These are phyloP conservation scores for Plantago coronopus DNA, from an alignment of 305 asterid genomes.

Conservation along the genomic window DNA sequence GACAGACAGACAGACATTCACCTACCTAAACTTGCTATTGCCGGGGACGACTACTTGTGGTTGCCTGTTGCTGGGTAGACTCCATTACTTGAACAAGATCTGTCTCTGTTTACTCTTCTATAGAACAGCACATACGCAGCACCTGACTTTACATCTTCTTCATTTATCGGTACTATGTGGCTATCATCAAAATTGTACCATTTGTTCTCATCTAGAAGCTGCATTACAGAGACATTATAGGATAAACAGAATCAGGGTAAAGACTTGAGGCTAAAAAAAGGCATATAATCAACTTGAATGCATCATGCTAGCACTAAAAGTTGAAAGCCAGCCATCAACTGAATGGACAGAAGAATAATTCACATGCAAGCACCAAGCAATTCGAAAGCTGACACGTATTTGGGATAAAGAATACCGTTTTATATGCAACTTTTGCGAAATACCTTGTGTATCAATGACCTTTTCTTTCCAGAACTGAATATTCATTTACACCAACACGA, in stretches of 20 bases:
- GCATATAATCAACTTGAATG: not conserved
- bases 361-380: too few relatives aligned
- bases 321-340: too few relatives aligned
- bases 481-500: not conserved
- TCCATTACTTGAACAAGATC: constrained; percentile 54
- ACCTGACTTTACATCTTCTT: constrained; percentile 86
- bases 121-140: constrained; percentile 96
- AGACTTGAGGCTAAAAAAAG: too few relatives aligned
- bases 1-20: constrained; percentile 22
- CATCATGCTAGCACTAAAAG: too few relatives aligned
- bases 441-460: not conserved
- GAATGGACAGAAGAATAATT: too few relatives aligned
- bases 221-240: constrained; percentile 24
- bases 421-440: constrained; percentile 5
- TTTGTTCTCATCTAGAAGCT: constrained; percentile 88
- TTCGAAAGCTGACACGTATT: too few relatives aligned
- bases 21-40: constrained; percentile 23
- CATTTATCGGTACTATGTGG: constrained; percentile 75
- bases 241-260: not conserved
- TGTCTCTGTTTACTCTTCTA: constrained; percentile 71
- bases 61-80: constrained; percentile 38
- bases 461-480: not conserved
- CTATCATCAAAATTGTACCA: constrained; percentile 98
- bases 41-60: constrained; percentile 28
- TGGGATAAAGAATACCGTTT: not conserved